Evolutionary conservation across 2,329 filamentous ascomycete species (phyloP).

Genomic region (Trichoderma sp.): DNA sequence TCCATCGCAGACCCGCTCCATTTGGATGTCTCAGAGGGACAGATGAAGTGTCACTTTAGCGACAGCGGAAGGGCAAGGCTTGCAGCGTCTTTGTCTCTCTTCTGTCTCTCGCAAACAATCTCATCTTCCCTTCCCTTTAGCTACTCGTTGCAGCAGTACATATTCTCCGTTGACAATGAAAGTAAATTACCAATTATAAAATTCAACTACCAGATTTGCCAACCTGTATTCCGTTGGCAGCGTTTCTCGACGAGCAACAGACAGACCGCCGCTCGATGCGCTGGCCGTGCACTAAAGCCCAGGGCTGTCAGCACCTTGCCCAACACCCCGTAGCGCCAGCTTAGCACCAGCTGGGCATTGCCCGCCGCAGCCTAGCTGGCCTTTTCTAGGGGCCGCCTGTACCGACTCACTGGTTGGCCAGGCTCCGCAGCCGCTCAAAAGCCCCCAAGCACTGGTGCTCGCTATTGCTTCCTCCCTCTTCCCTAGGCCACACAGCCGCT

Average conservation of each 20-base stretch:
- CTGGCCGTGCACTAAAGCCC: slow-evolving; percentile 15
- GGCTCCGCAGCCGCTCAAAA: slow-evolving; percentile 8
- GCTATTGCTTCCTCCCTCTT: slow-evolving; percentile 21
- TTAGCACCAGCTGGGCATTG: slow-evolving; percentile 8
- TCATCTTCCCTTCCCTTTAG: background rate
- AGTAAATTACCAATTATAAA: background rate
- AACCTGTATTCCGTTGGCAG: background rate
- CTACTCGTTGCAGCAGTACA: background rate
- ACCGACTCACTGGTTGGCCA: slow-evolving; percentile 26
- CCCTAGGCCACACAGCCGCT: slow-evolving; percentile 23
- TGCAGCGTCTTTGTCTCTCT: background rate
- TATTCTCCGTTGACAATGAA: background rate
- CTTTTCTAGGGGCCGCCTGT: slow-evolving; percentile 20
- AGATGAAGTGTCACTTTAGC: slow-evolving; percentile 11
- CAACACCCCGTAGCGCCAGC: slow-evolving; percentile 21
- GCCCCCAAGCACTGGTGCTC: background rate
- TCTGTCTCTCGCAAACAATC: background rate
- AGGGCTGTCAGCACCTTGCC: slow-evolving; percentile 10
- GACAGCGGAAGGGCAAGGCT: background rate
- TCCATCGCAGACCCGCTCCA: slow-evolving; percentile 16
- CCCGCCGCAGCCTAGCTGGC: slow-evolving; percentile 23
- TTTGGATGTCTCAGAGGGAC: slow-evolving; percentile 3
- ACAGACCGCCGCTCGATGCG: slow-evolving; percentile 14
- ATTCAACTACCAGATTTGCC: background rate
- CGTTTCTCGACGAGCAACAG: background rate